Percentiles rank a stretch among this genome's conserved stretches.
Evolutionary conservation across 768 basidiomycete genomes (phyloP).

Genomic region (Boletellus emodensis): DNA sequence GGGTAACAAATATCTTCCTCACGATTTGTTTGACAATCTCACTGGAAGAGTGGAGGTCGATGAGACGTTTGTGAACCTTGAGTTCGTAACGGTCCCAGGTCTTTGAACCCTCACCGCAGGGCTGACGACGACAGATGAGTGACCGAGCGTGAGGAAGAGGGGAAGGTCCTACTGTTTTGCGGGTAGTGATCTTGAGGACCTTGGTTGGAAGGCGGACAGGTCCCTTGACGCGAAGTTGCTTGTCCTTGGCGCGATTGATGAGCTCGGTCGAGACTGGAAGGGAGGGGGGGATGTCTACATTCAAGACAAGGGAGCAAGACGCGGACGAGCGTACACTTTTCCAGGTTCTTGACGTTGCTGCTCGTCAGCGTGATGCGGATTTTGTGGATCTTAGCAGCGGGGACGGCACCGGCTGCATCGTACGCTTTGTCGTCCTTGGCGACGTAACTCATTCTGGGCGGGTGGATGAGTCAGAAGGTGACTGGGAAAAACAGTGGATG

Average conservation of each 20-base stretch:
- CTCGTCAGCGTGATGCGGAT: slow-evolving; percentile 98
- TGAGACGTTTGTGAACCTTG: slow-evolving; percentile 99
- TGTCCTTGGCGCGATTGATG: slow-evolving; percentile 99
- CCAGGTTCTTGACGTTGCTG: slow-evolving; percentile 96
- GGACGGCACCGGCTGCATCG: slow-evolving; percentile 88
- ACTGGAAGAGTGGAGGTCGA: slow-evolving; percentile 97
- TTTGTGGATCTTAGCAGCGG: slow-evolving; percentile 94
- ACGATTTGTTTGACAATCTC: slow-evolving; percentile 99
- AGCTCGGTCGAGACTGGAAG: slow-evolving; percentile 88
- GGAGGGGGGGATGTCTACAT: no score
- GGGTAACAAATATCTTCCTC: slow-evolving; percentile 32
- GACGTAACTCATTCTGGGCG: slow-evolving; percentile 89
- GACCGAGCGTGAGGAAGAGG: neutral
- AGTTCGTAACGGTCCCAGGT: slow-evolving; percentile 99
- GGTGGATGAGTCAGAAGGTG: slow-evolving; percentile 76
- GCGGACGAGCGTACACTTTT: slow-evolving; percentile 74
- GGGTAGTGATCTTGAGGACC: slow-evolving; percentile 97
- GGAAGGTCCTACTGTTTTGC: slow-evolving; percentile 78
- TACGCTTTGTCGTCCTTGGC: slow-evolving; percentile 98
- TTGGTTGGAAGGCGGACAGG: slow-evolving; percentile 99
- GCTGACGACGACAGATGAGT: slow-evolving; percentile 41
- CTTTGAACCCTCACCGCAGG: slow-evolving; percentile 99
- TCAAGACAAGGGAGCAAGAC: neutral
- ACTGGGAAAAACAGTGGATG: slow-evolving; percentile 36
- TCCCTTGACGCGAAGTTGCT: slow-evolving; percentile 98